These are phyloP conservation scores for Geotrichum phurueaensis DNA, from an alignment of 1,139 yeast species.

Conservation along the genomic window DNA sequence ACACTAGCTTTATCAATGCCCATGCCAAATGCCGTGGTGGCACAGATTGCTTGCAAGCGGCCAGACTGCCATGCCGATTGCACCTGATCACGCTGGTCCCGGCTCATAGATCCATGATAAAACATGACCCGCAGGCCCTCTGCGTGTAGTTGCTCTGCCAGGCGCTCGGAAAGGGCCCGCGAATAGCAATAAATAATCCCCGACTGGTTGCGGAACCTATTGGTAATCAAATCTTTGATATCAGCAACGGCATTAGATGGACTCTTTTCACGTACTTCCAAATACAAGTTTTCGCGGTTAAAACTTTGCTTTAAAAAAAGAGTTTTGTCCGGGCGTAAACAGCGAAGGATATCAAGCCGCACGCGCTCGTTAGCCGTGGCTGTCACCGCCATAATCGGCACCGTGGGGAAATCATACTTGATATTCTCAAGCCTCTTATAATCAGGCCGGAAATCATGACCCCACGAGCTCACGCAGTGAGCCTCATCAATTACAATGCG, in stretches of 20 bases:
- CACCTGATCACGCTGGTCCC: constrained; percentile 62
- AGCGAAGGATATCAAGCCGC: constrained; percentile 61
- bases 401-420: constrained; percentile 63
- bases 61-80: constrained; percentile 82
- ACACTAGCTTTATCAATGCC: constrained; percentile 97
- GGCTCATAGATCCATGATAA: constrained; percentile 92
- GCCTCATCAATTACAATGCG: constrained; percentile 96
- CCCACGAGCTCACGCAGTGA: constrained; percentile 98
- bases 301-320: constrained; percentile 64
- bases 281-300: constrained; percentile 78
- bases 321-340: constrained; percentile 40
- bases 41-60: constrained; percentile 72
- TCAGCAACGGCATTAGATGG: constrained; percentile 46
- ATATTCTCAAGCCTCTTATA: constrained; percentile 75
- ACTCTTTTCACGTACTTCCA: constrained; percentile 65
- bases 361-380: constrained; percentile 97
- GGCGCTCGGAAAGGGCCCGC: constrained; percentile 79
- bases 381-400: constrained; percentile 93
- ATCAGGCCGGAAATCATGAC: constrained; percentile 97
- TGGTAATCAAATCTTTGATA: constrained; percentile 51
- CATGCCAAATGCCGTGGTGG: constrained; percentile 98
- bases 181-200: constrained; percentile 96
- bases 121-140: constrained; percentile 63
- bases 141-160: constrained; percentile 53
- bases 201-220: constrained; percentile 52